phyloP scores from a whole-genome alignment of 306 rosid species.

The Vigna nakashimae region DNA sequence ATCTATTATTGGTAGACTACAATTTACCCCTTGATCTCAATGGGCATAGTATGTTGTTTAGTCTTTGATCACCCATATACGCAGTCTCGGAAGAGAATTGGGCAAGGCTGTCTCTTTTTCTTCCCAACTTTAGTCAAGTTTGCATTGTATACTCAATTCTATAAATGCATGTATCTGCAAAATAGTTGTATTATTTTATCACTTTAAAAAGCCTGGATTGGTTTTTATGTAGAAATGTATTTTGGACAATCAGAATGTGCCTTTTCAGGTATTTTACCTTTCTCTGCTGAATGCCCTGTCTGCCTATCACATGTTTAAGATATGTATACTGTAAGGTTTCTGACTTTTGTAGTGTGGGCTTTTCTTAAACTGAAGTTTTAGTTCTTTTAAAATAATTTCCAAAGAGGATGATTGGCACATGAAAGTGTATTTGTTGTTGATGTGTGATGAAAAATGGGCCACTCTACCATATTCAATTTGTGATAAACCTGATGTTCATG shows the following conservation, averaged over 20 bases:
- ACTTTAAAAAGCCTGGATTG: constrained; percentile 25
- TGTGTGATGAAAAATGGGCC: constrained; percentile 34
- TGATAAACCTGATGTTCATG: constrained; percentile 26
- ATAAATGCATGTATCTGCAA: constrained; percentile 34
- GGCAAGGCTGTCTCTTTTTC: neutral
- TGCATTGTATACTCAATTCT: constrained; percentile 11
- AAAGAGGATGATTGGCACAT: constrained; percentile 1
- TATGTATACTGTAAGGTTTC: constrained; percentile 22
- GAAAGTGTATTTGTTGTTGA: constrained; percentile 10
- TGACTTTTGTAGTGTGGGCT: constrained; percentile 5
- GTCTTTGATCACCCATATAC: neutral
- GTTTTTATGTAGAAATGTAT: constrained; percentile 26
- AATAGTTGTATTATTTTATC: constrained; percentile 22
- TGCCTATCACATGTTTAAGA: constrained; percentile 21
- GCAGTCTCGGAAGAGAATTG: constrained; percentile 2
- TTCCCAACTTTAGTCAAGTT: neutral
- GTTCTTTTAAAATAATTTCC: constrained; percentile 29
- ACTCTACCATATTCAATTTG: neutral
- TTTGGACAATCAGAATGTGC: constrained; percentile 26
- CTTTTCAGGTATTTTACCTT: constrained; percentile 19
- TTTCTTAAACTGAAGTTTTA: constrained; percentile 29
- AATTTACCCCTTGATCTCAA: constrained; percentile 8
- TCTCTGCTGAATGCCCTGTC: constrained; percentile 25
- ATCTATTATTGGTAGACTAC: neutral
- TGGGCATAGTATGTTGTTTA: constrained; percentile 12